A percentile compares a stretch with the other conserved stretches of the same genome.
These are phyloP conservation scores for Pseudonectria buxi DNA, from an alignment of 2,329 filamentous ascomycete species.

Conservation along the genomic window DNA sequence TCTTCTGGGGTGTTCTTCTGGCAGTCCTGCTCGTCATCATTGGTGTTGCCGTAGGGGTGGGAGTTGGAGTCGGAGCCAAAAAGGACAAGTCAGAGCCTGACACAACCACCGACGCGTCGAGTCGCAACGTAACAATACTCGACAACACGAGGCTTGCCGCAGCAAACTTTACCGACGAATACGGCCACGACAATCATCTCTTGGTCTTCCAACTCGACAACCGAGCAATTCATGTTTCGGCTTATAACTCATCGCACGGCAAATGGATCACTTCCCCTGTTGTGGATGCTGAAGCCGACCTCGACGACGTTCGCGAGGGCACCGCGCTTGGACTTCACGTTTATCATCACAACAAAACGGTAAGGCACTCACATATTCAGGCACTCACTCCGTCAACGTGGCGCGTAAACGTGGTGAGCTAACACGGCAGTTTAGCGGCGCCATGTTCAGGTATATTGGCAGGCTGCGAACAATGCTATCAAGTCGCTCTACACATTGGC, in stretches of 20 bases:
- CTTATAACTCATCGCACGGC: constrained; percentile 3
- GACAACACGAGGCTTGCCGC: constrained; percentile 9
- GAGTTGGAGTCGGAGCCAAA: too few relatives aligned
- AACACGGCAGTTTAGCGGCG: background rate
- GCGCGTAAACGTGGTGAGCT: background rate
- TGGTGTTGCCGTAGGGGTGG: too few relatives aligned
- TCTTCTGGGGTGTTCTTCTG: too few relatives aligned
- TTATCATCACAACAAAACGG: constrained; percentile 1
- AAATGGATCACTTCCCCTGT: constrained; percentile 5
- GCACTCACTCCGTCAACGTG: too few relatives aligned
- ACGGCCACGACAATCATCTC: constrained; percentile 1
- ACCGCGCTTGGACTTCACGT: constrained; percentile 2
- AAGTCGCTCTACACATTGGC: constrained; percentile 1
- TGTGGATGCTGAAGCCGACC: constrained; percentile 2
- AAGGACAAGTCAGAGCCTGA: too few relatives aligned
- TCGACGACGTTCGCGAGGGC: constrained; percentile 2
- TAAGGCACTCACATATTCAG: background rate
- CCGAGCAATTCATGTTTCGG: constrained; percentile 6
- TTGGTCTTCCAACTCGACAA: constrained; percentile 1
- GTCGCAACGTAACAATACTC: too few relatives aligned
- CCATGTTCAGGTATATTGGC: constrained; percentile 2
- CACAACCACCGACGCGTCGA: too few relatives aligned
- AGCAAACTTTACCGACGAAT: constrained; percentile 5
- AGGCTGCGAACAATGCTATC: constrained; percentile 3
- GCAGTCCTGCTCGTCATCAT: too few relatives aligned